A percentile compares a stretch with the other conserved stretches of the same genome.
phyloP scores from a whole-genome alignment of 257 asterid species.

The Orobanche coerulescens region DNA sequence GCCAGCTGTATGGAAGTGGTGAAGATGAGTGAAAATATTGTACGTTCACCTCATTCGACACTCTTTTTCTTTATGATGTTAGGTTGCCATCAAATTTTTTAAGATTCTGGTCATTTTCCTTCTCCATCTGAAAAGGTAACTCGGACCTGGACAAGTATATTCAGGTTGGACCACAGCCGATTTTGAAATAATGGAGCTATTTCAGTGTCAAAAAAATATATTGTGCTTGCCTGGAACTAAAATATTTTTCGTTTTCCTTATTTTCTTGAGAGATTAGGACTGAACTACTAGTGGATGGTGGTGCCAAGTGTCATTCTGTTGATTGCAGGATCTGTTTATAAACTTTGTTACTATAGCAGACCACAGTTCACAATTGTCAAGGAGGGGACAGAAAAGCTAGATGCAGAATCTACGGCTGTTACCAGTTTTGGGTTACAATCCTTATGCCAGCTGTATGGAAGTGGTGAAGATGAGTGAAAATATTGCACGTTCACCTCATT shows the following conservation, averaged over 20 bases:
- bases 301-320: neutral
- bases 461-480: constrained; percentile 21
- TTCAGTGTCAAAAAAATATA: neutral
- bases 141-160: neutral
- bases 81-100: too few relatives aligned
- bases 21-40: constrained; percentile 11
- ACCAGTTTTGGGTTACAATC: constrained; percentile 38
- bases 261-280: neutral
- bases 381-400: constrained; percentile 15
- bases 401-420: neutral
- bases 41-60: neutral
- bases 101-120: neutral
- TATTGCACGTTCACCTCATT: neutral
- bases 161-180: too few relatives aligned
- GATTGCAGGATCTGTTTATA: too few relatives aligned
- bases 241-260: neutral
- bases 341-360: too few relatives aligned
- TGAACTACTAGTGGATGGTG: too few relatives aligned
- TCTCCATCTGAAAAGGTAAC: neutral
- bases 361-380: neutral
- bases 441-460: constrained; percentile 49
- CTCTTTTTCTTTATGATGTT: neutral
- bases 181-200: neutral
- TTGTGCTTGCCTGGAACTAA: too few relatives aligned
- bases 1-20: constrained; percentile 50